Evolutionary conservation across 192 early-diverging fungal genomes (phyloP).

Genomic region (Linnemannia exigua): DNA sequence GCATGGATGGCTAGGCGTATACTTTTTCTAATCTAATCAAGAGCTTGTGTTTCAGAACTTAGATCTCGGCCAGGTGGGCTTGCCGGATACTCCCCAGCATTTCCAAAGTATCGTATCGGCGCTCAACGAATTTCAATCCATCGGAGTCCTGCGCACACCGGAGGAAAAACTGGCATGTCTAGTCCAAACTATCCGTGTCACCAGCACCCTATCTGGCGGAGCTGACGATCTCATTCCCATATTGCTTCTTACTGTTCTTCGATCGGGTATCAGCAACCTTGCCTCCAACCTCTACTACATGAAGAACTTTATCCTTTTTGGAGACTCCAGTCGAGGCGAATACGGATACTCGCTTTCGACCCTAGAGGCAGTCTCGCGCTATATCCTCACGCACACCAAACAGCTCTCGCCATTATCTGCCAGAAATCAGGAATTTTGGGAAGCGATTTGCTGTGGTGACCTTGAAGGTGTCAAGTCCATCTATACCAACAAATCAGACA

Average conservation of each 20-base stretch:
- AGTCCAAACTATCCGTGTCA: conserved; percentile 44
- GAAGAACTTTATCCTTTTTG: conserved; percentile 63
- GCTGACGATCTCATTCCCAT: conserved; percentile 64
- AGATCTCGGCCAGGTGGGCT: conserved; percentile 63
- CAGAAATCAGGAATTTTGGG: conserved; percentile 57
- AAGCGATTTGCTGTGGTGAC: conserved; percentile 42
- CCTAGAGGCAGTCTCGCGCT: conserved; percentile 62
- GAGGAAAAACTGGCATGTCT: conserved; percentile 64
- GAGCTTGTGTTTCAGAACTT: conserved; percentile 37
- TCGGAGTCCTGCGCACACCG: conserved; percentile 63
- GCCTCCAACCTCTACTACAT: conserved; percentile 63
- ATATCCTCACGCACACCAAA: conserved; percentile 47
- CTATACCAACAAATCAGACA: neutral
- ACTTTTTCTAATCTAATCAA: neutral
- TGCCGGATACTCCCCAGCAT: conserved; percentile 54
- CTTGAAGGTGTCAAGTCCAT: conserved; percentile 30
- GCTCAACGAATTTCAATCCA: conserved; percentile 58
- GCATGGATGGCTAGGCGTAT: neutral
- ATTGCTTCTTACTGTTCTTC: conserved; percentile 61
- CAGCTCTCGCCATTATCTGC: conserved; percentile 48
- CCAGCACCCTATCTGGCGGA: conserved; percentile 35
- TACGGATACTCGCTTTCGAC: conserved; percentile 66
- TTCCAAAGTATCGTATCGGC: conserved; percentile 49
- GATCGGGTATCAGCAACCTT: conserved; percentile 61
- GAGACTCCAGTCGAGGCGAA: conserved; percentile 53